Percentiles rank a stretch among this genome's conserved stretches.
Evolutionary conservation across 1,284 basidiomycete species (phyloP).

Genomic region (Tilletiopsis washingtonensis): DNA sequence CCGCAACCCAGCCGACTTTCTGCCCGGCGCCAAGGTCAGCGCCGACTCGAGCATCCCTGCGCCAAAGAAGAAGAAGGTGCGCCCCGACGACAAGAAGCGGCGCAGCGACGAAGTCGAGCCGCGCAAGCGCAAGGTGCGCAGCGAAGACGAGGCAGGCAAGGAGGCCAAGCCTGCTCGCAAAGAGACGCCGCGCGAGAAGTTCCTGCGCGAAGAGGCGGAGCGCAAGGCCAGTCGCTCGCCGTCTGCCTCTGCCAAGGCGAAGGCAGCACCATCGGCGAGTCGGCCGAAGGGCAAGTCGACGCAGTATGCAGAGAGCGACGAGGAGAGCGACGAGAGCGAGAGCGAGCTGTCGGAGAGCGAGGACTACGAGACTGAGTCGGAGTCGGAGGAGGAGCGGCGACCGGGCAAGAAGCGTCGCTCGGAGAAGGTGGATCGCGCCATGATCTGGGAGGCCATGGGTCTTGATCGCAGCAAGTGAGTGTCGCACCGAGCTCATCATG

Average conservation of each 20-base stretch:
- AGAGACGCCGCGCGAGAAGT: conserved; percentile 32
- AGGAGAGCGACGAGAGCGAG: conserved; percentile 18
- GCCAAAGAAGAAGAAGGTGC: conserved; percentile 1
- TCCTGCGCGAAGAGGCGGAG: conserved; percentile 34
- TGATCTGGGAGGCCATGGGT: conserved; percentile 43
- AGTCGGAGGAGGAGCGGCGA: conserved; percentile 1
- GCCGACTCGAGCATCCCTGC: conserved; percentile 12
- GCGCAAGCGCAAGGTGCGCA: not conserved
- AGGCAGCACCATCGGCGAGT: too few species aligned
- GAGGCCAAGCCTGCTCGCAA: conserved; percentile 4
- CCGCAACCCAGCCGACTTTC: conserved; percentile 27
- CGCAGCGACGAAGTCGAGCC: not conserved
- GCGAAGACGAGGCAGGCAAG: not conserved
- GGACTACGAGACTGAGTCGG: conserved; percentile 6
- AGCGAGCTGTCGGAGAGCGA: conserved; percentile 17
- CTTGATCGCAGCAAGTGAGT: conserved; percentile 24
- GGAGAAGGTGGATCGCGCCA: conserved; percentile 15
- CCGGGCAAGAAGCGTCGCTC: not conserved
- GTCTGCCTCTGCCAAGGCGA: too few species aligned
- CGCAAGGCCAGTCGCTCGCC: too few species aligned
- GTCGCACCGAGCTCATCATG: not conserved
- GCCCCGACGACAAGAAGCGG: not conserved
- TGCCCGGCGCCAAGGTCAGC: conserved; percentile 23
- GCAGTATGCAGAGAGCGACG: conserved; percentile 11
- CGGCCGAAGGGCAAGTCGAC: too few species aligned